These are phyloP conservation scores for Udeniomyces megalosporus DNA, from an alignment of 768 basidiomycete species.

Conservation along the genomic window DNA sequence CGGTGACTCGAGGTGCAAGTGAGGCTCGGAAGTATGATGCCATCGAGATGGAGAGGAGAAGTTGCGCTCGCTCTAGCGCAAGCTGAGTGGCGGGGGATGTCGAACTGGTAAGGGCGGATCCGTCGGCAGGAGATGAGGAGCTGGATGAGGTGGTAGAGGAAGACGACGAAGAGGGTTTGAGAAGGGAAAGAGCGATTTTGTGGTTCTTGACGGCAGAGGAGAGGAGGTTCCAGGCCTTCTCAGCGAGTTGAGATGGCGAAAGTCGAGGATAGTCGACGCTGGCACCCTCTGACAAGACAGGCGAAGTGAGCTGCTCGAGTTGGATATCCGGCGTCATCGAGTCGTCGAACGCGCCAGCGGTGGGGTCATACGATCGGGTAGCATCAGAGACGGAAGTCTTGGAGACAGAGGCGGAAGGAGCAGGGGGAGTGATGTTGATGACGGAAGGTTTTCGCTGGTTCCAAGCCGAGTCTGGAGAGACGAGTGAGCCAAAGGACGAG, in stretches of 20 bases:
- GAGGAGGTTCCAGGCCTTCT: conserved; percentile 25
- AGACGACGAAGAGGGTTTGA: conserved; percentile 1
- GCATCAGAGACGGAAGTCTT: too few species aligned
- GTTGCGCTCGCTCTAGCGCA: conserved; percentile 22
- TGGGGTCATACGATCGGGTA: too few species aligned
- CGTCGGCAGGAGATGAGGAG: too few species aligned
- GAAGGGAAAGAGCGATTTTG: conserved; percentile 25
- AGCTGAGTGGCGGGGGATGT: conserved; percentile 6
- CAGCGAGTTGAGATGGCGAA: conserved; percentile 19
- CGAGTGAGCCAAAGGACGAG: not conserved
- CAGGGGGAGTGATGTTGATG: too few species aligned
- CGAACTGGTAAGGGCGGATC: too few species aligned
- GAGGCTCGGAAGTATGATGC: conserved; percentile 26
- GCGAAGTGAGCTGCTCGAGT: too few species aligned
- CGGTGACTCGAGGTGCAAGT: conserved; percentile 21
- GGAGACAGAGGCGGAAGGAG: too few species aligned
- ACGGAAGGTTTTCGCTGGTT: too few species aligned
- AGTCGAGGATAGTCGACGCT: too few species aligned
- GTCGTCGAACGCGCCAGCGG: too few species aligned
- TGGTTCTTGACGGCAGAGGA: conserved; percentile 25
- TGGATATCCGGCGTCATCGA: too few species aligned
- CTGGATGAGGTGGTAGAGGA: not conserved
- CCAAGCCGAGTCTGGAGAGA: not conserved
- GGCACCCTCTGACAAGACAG: too few species aligned
- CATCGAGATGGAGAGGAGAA: conserved; percentile 24